Evolutionary conservation across 2,329 filamentous ascomycete species (phyloP).

Genomic region (Trichoderma endophyticum): DNA sequence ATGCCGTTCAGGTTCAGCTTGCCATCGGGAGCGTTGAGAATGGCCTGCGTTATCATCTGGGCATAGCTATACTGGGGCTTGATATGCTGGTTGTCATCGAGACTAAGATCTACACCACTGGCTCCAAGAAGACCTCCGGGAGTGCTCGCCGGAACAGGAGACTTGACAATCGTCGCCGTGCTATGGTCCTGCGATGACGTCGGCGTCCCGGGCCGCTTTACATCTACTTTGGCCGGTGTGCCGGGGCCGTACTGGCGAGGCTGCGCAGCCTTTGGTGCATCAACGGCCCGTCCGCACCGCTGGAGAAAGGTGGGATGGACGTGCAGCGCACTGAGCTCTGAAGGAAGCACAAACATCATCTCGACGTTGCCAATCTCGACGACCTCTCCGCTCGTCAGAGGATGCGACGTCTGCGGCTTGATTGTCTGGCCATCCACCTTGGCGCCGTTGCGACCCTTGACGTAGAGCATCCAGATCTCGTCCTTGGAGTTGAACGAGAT

Average conservation of each 20-base stretch:
- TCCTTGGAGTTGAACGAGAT: slow-evolving; percentile 68
- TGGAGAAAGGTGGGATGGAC: slow-evolving; percentile 69
- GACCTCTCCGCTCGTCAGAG: slow-evolving; percentile 80
- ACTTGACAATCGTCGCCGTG: slow-evolving; percentile 27
- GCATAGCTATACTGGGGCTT: slow-evolving; percentile 97
- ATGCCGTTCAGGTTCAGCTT: slow-evolving; percentile 90
- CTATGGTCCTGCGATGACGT: slow-evolving; percentile 41
- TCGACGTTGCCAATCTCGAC: slow-evolving; percentile 90
- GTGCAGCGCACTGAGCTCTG: slow-evolving; percentile 61
- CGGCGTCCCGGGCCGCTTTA: slow-evolving; percentile 60
- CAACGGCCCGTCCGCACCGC: slow-evolving; percentile 56
- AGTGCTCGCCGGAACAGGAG: slow-evolving; percentile 34
- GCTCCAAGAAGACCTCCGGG: slow-evolving; percentile 39
- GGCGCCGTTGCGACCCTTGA: slow-evolving; percentile 89
- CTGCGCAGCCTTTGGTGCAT: slow-evolving; percentile 29
- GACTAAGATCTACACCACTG: slow-evolving; percentile 69
- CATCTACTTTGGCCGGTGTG: slow-evolving; percentile 58
- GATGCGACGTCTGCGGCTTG: slow-evolving; percentile 62
- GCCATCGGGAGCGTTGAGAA: slow-evolving; percentile 79
- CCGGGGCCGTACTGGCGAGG: slow-evolving; percentile 46
- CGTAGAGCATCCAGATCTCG: slow-evolving; percentile 76
- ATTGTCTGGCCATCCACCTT: slow-evolving; percentile 74
- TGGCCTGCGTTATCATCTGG: slow-evolving; percentile 94
- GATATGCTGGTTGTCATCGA: slow-evolving; percentile 81
- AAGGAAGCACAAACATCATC: slow-evolving; percentile 98